Evolutionary conservation across 352 stramenopile genomes (phyloP), one percentile per base, ranked within the genome.

Genomic region (Plasmopara muralis): DNA sequence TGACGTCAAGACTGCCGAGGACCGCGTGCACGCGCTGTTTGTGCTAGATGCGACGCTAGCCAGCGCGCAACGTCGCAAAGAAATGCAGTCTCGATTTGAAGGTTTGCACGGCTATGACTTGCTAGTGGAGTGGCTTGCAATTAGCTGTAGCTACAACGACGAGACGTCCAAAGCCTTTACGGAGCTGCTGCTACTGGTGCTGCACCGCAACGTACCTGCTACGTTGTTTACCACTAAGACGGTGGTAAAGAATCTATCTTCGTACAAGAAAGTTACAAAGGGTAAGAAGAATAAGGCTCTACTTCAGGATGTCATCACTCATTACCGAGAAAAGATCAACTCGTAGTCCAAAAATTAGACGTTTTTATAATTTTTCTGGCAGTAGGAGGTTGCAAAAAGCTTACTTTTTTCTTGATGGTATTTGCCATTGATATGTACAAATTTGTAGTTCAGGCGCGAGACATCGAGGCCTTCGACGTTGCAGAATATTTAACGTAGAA

Each of bases 11-110:
- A 82, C 60, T 0, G 47, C 62, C 2, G 75, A 89, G 16, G 80
- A 88, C 62, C 62, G 66, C 16, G 55, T 70, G 8, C 77, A 86
- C 45, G 55, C 72, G 25, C 53, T 89, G 0, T 89, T 82, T 47
- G 52, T 87, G 34, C 34, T 91, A 31, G 66, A 84, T 56, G 43
- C 60, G 28, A 87, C 74, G 30, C 66, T 90, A 34, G 12, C 57
- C 18, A 50, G 43, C 15, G 39, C 52, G 3, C 37, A 57, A 10
- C 34, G 41, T 8, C 25, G 20, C 31, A 55, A 52, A 14, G 62
- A 71, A 15, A 52, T 72, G 47, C 56, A 74, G 25, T 47, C 63
- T 5, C 60, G 55, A 9, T 91, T 91, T 45, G 80, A 91, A 53
- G 59, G 69, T 41, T 62, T 68, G 31, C 55, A 68, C 16, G 80